Conservation (phyloP, 2,329 filamentous ascomycete genomes). For the Pseudopithomyces chartarum region DNA sequence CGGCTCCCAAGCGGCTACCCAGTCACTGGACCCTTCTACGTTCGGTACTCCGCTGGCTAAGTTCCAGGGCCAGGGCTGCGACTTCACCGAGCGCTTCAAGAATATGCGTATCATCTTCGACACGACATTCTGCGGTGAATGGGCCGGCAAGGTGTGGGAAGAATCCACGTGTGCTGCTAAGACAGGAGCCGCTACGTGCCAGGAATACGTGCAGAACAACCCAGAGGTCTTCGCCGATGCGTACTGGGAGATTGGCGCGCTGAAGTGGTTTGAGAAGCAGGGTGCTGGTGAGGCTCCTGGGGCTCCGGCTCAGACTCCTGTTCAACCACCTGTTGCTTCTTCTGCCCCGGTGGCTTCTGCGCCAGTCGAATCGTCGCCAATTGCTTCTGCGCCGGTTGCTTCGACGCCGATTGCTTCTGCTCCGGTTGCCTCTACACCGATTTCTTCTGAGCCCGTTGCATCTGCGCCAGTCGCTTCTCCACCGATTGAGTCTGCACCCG, state of each 20-base stretch:
- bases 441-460: background rate
- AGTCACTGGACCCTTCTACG: constrained; percentile 18
- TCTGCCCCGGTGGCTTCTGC: background rate
- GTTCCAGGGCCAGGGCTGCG: constrained; percentile 46
- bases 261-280: constrained; percentile 29
- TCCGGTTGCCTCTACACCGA: background rate
- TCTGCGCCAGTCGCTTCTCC: background rate
- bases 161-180: constrained; percentile 27
- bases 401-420: background rate
- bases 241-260: constrained; percentile 42
- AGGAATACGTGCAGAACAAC: constrained; percentile 37
- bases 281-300: background rate
- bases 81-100: constrained; percentile 52
- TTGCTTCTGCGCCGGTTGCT: background rate
- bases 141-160: constrained; percentile 64
- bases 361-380: background rate
- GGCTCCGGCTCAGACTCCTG: background rate
- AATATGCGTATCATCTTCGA: constrained; percentile 50
- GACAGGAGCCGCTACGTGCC: constrained; percentile 55
- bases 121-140: constrained; percentile 59
- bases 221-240: constrained; percentile 35
- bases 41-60: constrained; percentile 38
- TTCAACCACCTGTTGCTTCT: background rate
- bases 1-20: background rate
- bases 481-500: background rate